A percentile compares a stretch with the other conserved stretches of the same genome.
Evolutionary conservation across 2,329 filamentous ascomycete species (phyloP).

Genomic region (Monilinia fructigena): DNA sequence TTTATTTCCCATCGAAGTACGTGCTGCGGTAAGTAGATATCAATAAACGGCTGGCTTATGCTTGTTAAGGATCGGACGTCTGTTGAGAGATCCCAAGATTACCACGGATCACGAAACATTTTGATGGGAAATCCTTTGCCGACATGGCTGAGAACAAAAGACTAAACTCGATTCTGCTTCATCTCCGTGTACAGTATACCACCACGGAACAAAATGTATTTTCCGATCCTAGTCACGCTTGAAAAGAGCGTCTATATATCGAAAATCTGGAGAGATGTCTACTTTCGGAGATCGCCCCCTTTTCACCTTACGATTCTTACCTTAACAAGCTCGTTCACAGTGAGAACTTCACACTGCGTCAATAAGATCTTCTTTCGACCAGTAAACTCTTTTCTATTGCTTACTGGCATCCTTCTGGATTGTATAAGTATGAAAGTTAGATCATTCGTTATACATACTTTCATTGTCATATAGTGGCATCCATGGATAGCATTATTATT

Average conservation of each 20-base stretch:
- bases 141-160: background rate
- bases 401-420: no score
- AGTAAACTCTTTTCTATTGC: background rate
- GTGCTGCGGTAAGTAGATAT: background rate
- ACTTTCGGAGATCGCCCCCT: conserved; percentile 2
- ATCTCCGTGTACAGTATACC: background rate
- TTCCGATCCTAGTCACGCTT: conserved; percentile 2
- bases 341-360: background rate
- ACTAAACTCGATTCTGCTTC: conserved; percentile 1
- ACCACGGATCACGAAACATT: background rate
- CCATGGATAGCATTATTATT: background rate
- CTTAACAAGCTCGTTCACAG: background rate
- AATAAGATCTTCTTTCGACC: background rate
- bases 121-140: background rate
- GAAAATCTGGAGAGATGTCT: conserved; percentile 10
- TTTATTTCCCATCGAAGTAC: background rate
- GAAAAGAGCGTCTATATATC: conserved; percentile 16
- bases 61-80: background rate
- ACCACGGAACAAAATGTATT: conserved; percentile 6
- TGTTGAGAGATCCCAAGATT: background rate
- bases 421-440: no score
- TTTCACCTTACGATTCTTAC: conserved; percentile 2
- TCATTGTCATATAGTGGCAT: no score
- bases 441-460: no score
- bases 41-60: background rate